phyloP scores from a whole-genome alignment of 2,329 filamentous ascomycete genomes.

The Periconia sp. region DNA sequence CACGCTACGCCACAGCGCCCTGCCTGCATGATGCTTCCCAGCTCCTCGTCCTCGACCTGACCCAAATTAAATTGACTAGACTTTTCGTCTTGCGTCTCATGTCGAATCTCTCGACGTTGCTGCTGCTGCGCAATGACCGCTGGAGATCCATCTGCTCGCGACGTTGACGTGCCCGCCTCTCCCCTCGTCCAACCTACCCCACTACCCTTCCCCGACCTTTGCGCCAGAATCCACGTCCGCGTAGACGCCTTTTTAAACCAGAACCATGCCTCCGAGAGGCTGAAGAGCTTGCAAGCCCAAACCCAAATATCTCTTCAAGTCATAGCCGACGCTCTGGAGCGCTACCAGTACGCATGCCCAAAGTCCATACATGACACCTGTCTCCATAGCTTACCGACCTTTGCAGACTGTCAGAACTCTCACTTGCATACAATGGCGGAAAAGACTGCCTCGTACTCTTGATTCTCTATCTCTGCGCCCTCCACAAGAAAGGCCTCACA shows the following conservation, averaged over 20 bases:
- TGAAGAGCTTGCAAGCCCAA: conserved; percentile 71
- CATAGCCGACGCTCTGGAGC: conserved; percentile 71
- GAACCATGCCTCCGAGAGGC: conserved; percentile 56
- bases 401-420: conserved; percentile 71
- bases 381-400: conserved; percentile 15
- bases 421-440: conserved; percentile 94
- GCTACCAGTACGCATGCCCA: conserved; percentile 65
- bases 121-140: conserved; percentile 41
- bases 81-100: conserved; percentile 28
- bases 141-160: conserved; percentile 40
- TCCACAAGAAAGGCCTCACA: conserved; percentile 45
- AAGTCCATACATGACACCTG: neutral
- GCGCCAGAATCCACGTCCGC: conserved; percentile 58
- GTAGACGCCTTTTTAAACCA: conserved; percentile 68
- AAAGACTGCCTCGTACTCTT: conserved; percentile 96
- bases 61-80: neutral
- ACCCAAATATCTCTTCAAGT: conserved; percentile 71
- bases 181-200: conserved; percentile 43
- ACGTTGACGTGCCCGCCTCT: conserved; percentile 25
- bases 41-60: neutral
- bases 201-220: conserved; percentile 52
- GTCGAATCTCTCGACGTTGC: conserved; percentile 32
- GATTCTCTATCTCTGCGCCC: conserved; percentile 75
- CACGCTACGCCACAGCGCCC: neutral
- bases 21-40: neutral